Conservation (phyloP, 805 yeast species). For the Dipodascus geniculatus region DNA sequence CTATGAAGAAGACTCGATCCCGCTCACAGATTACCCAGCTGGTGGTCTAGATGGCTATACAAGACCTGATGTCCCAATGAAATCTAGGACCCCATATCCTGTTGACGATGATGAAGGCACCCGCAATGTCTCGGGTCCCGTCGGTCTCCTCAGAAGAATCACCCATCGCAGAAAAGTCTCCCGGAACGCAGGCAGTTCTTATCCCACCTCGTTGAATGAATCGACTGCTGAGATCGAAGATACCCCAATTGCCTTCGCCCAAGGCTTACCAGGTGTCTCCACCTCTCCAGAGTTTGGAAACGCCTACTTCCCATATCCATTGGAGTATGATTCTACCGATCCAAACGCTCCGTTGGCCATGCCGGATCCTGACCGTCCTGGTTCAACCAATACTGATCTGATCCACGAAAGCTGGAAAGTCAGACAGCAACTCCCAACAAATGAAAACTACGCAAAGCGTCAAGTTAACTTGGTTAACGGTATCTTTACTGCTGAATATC, state of each 20-base stretch:
- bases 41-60: background rate
- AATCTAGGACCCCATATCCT: background rate
- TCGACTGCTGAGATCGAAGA: background rate
- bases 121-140: background rate
- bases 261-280: background rate
- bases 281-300: background rate
- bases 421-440: background rate
- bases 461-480: conserved; percentile 28
- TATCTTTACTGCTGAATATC: conserved; percentile 26
- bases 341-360: background rate
- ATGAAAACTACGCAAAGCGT: conserved; percentile 21
- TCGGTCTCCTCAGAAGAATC: background rate
- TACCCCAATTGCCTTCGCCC: background rate
- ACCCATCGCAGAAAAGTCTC: background rate
- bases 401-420: conserved; percentile 1
- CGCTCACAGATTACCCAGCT: background rate
- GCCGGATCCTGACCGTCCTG: background rate
- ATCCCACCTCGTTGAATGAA: background rate
- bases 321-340: background rate
- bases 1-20: background rate
- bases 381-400: background rate
- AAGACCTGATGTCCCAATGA: background rate
- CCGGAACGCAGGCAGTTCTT: background rate
- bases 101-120: conserved; percentile 1
- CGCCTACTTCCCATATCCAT: background rate